phyloP scores from a whole-genome alignment of 108 stramenopile species.

The Fragilariopsis cylindrus region DNA sequence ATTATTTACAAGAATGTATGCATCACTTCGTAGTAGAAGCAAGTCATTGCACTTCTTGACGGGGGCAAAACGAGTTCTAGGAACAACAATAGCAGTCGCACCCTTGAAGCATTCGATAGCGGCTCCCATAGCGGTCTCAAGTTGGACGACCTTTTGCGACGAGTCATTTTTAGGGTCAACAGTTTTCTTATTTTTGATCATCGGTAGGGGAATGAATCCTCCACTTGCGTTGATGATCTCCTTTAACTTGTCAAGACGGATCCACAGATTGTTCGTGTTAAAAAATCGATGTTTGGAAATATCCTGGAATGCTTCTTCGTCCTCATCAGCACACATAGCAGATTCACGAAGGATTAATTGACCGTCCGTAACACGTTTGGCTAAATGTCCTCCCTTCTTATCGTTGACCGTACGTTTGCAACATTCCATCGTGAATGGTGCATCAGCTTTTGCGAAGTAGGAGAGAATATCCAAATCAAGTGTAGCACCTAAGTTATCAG shows the following conservation, averaged over 20 bases:
- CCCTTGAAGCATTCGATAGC: slow-evolving; percentile 98
- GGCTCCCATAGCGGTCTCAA: slow-evolving; percentile 99
- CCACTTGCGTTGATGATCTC: slow-evolving; percentile 90
- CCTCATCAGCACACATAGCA: slow-evolving; percentile 97
- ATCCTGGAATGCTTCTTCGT: slow-evolving; percentile 95
- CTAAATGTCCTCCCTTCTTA: slow-evolving; percentile 99
- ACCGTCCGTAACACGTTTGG: slow-evolving; percentile 82
- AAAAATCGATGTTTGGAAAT: slow-evolving; percentile 94
- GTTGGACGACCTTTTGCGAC: slow-evolving; percentile 91
- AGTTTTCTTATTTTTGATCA: slow-evolving; percentile 98
- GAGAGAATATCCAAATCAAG: slow-evolving; percentile 93
- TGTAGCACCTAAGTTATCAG: slow-evolving; percentile 99
- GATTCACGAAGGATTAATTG: slow-evolving; percentile 97
- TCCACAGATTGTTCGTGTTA: slow-evolving; percentile 99
- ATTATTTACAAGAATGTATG: slow-evolving; percentile 87
- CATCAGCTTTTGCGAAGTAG: slow-evolving; percentile 90
- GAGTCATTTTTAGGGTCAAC: slow-evolving; percentile 97
- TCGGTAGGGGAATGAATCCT: slow-evolving; percentile 96
- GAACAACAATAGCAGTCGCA: slow-evolving; percentile 91
- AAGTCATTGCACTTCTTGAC: slow-evolving; percentile 99
- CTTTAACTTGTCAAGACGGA: slow-evolving; percentile 94
- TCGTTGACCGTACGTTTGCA: slow-evolving; percentile 95
- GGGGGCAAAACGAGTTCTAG: slow-evolving; percentile 97
- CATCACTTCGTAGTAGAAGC: slow-evolving; percentile 95
- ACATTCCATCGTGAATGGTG: slow-evolving; percentile 99